Conservation (phyloP, 2,329 filamentous ascomycete species). For the Diaporthe sp. region DNA sequence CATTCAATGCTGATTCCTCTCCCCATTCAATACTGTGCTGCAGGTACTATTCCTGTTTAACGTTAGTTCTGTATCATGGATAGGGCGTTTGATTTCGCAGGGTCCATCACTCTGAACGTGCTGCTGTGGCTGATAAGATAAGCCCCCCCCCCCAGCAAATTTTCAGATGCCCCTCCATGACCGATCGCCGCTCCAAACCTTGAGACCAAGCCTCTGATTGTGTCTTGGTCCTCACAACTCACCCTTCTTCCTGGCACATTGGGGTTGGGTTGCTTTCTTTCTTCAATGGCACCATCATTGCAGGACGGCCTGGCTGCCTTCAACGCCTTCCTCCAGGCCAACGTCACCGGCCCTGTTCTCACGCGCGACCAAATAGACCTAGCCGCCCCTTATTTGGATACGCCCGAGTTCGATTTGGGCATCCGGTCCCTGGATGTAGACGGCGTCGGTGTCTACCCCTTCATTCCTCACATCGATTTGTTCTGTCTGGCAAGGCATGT, state of each 20-base stretch:
- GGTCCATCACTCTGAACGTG: background rate
- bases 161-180: slow-evolving; percentile 24
- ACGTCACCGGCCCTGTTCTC: slow-evolving; percentile 88
- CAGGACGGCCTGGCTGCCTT: slow-evolving; percentile 75
- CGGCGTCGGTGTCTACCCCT: slow-evolving; percentile 85
- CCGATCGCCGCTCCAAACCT: background rate
- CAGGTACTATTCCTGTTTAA: background rate
- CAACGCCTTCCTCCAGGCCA: slow-evolving; percentile 84
- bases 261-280: background rate
- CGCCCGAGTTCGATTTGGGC: slow-evolving; percentile 65
- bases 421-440: slow-evolving; percentile 80
- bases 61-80: background rate
- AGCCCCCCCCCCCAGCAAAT: slow-evolving; percentile 14
- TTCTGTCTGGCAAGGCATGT: slow-evolving; percentile 76
- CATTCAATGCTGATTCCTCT: background rate
- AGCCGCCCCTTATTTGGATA: slow-evolving; percentile 26
- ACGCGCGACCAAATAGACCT: slow-evolving; percentile 40
- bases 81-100: background rate
- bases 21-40: background rate
- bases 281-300: slow-evolving; percentile 30
- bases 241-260: background rate
- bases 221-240: slow-evolving; percentile 6
- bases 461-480: slow-evolving; percentile 86
- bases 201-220: background rate
- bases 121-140: slow-evolving; percentile 22